phyloP scores from a whole-genome alignment of 169 alveolate genomes.

The Eimeria tenella region DNA sequence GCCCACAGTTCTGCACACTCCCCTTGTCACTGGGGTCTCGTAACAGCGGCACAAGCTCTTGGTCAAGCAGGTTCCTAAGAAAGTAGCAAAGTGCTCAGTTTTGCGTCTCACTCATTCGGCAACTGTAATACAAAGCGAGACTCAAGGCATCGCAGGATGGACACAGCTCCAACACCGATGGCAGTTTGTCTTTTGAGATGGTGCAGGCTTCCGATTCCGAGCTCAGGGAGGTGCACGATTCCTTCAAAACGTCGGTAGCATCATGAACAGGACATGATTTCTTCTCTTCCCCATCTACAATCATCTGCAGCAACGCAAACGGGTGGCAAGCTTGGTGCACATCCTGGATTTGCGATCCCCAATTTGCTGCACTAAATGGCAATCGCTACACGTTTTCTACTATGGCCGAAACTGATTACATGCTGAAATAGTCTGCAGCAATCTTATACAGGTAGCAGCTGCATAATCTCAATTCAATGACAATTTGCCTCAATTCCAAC shows the following conservation, averaged over 20 bases:
- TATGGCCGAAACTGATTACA: no score
- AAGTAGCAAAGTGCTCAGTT: background rate
- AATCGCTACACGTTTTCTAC: no score
- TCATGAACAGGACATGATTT: constrained; percentile 23
- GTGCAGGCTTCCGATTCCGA: constrained; percentile 26
- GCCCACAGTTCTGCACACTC: no score
- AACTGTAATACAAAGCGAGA: constrained; percentile 40
- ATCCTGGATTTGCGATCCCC: background rate
- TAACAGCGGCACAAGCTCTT: no score
- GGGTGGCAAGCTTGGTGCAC: background rate
- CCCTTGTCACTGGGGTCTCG: no score
- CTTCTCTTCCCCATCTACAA: background rate
- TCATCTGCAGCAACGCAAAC: background rate
- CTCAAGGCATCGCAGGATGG: constrained; percentile 58
- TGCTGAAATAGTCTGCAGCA: no score
- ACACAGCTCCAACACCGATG: constrained; percentile 46
- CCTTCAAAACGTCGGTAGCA: constrained; percentile 4
- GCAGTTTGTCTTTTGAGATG: background rate
- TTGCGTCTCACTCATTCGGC: constrained; percentile 48
- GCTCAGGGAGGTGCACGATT: constrained; percentile 7
- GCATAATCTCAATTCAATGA: no score
- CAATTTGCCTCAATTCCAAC: no score
- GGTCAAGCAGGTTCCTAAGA: no score
- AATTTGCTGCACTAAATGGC: no score
- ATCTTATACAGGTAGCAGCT: no score